phyloP scores from a whole-genome alignment of 2,329 filamentous ascomycete species.

The Claviceps fusiformis region DNA sequence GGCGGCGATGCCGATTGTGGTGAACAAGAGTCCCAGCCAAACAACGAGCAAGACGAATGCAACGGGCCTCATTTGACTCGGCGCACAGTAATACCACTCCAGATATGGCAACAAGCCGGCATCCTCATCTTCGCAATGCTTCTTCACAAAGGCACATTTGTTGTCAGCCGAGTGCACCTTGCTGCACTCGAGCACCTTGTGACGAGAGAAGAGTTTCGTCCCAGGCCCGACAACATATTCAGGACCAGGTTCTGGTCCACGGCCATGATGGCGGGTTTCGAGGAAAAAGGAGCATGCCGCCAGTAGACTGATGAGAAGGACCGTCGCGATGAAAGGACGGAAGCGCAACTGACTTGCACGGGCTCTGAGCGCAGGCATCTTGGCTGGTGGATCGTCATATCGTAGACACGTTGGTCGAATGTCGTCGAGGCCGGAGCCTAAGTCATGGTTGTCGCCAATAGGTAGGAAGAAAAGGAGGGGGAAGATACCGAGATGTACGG shows the following conservation, averaged over 20 bases:
- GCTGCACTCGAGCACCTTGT: slow-evolving; percentile 47
- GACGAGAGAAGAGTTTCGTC: slow-evolving; percentile 12
- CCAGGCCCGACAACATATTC: not conserved
- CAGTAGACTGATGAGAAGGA: slow-evolving; percentile 32
- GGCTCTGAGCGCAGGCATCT: slow-evolving; percentile 7
- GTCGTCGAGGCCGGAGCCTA: not conserved
- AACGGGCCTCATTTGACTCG: slow-evolving; percentile 54
- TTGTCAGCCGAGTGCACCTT: slow-evolving; percentile 64
- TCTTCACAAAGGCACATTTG: slow-evolving; percentile 73
- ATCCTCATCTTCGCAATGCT: slow-evolving; percentile 78
- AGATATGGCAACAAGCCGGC: slow-evolving; percentile 83
- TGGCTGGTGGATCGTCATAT: slow-evolving; percentile 9
- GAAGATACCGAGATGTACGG: not conserved
- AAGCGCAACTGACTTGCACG: slow-evolving; percentile 26
- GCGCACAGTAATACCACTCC: slow-evolving; percentile 75
- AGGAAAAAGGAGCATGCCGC: slow-evolving; percentile 30
- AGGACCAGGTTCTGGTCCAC: not conserved
- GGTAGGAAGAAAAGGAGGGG: not conserved
- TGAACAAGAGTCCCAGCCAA: slow-evolving; percentile 86
- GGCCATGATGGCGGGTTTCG: slow-evolving; percentile 3
- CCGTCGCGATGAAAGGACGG: slow-evolving; percentile 35
- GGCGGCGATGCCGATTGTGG: slow-evolving; percentile 91
- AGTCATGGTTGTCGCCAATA: not conserved
- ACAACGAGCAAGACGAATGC: slow-evolving; percentile 66
- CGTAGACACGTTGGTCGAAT: slow-evolving; percentile 1